Conservation (phyloP, 768 basidiomycete genomes). For the Auricularia auricula-judae region DNA sequence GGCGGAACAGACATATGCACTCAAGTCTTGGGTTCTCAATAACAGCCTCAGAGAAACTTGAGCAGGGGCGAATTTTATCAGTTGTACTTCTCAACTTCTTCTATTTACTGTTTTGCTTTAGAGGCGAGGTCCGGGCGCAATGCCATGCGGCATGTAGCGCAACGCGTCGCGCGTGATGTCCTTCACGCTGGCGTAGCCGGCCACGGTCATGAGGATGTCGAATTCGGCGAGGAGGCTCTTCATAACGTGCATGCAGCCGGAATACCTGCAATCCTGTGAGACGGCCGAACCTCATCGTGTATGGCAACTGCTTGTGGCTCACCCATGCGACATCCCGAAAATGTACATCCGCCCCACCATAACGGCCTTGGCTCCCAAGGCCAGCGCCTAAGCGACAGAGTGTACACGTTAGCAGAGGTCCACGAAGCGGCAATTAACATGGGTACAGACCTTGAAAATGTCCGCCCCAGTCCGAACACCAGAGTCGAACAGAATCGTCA, state of each 20-base stretch:
- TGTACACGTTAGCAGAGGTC: conserved; percentile 27
- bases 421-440: background rate
- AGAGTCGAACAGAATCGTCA: conserved; percentile 44
- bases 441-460: background rate
- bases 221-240: conserved; percentile 36
- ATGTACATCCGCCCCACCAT: conserved; percentile 38
- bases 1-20: too few relatives aligned
- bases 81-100: too few relatives aligned
- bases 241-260: conserved; percentile 44
- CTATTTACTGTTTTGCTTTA: background rate
- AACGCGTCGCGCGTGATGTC: background rate
- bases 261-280: conserved; percentile 9
- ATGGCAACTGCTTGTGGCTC: conserved; percentile 11
- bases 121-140: background rate
- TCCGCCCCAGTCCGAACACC: conserved; percentile 24
- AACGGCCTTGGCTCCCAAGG: conserved; percentile 43
- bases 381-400: conserved; percentile 45
- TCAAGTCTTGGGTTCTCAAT: too few relatives aligned
- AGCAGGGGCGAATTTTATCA: too few relatives aligned
- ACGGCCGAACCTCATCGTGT: background rate
- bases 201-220: conserved; percentile 35
- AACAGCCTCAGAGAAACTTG: too few relatives aligned
- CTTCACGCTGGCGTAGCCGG: conserved; percentile 17
- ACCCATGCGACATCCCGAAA: conserved; percentile 43
- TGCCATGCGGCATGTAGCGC: background rate